phyloP scores from a whole-genome alignment of 306 rosid species.

The Prunus fruticosa region DNA sequence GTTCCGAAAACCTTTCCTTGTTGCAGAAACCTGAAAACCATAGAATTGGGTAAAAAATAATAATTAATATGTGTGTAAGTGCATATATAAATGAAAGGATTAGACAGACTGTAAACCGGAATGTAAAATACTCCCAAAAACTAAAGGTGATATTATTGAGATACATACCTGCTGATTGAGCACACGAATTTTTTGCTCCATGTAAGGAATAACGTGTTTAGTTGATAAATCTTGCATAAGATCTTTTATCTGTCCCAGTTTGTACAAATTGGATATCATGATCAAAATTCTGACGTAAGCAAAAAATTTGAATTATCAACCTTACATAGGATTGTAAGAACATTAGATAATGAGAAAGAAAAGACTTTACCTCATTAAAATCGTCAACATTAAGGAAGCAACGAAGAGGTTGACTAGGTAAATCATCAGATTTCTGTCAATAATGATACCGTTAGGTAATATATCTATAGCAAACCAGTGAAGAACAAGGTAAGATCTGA shows the following conservation, averaged over 20 bases:
- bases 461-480: slow-evolving; percentile 10
- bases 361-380: slow-evolving; percentile 55
- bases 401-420: slow-evolving; percentile 53
- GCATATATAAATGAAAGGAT: slow-evolving; percentile 4
- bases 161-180: slow-evolving; percentile 86
- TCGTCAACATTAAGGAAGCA: slow-evolving; percentile 77
- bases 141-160: slow-evolving; percentile 2
- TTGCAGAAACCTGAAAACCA: slow-evolving; percentile 72
- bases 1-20: slow-evolving; percentile 91
- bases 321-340: slow-evolving; percentile 15
- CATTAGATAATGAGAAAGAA: slow-evolving; percentile 18
- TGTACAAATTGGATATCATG: slow-evolving; percentile 38
- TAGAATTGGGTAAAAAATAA: slow-evolving; percentile 19
- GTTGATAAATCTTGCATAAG: slow-evolving; percentile 86
- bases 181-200: slow-evolving; percentile 89
- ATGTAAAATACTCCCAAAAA: slow-evolving; percentile 20
- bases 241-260: slow-evolving; percentile 68
- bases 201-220: slow-evolving; percentile 82
- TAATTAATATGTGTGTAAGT: not conserved
- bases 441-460: slow-evolving; percentile 9
- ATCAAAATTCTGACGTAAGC: slow-evolving; percentile 33
- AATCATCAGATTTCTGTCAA: slow-evolving; percentile 64
- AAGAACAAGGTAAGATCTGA: slow-evolving; percentile 6
- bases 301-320: slow-evolving; percentile 21
- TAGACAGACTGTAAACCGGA: slow-evolving; percentile 4